phyloP scores from a whole-genome alignment of 192 early-diverging fungal genomes.

The Chytriomyces sp. region DNA sequence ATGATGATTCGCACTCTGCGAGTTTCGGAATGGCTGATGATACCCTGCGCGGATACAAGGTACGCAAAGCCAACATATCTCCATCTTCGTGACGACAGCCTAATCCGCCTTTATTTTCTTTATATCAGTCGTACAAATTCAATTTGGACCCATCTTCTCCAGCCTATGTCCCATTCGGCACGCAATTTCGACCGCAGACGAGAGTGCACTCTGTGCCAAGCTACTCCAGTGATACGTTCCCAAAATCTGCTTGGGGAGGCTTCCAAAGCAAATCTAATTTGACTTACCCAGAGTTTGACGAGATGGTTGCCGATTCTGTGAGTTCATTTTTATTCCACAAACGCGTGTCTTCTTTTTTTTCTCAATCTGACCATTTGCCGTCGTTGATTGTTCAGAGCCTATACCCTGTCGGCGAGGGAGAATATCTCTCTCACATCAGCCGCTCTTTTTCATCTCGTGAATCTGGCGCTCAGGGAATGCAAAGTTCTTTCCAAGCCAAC shows the following conservation, averaged over 20 bases:
- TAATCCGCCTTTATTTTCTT: neutral
- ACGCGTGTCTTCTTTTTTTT: neutral
- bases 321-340: neutral
- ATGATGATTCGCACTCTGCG: slow-evolving; percentile 2
- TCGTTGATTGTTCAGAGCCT: neutral
- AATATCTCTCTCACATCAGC: neutral
- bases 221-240: neutral
- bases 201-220: slow-evolving; percentile 20
- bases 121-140: neutral
- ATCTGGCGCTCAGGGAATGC: neutral
- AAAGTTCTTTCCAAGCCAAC: neutral
- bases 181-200: slow-evolving; percentile 10
- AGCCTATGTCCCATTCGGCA: slow-evolving; percentile 23
- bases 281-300: slow-evolving; percentile 31
- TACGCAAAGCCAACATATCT: too few species aligned
- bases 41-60: neutral
- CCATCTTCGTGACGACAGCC: too few species aligned
- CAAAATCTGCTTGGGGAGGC: slow-evolving; percentile 14
- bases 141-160: slow-evolving; percentile 29
- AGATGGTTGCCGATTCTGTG: slow-evolving; percentile 17
- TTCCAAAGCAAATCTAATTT: neutral
- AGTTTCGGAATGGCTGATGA: slow-evolving; percentile 12
- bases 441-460: neutral
- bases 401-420: neutral
- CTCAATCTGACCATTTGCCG: neutral